Base-by-base conservation (phyloP, 1,284 basidiomycete genomes). In the Retiboletus flavoniger region DNA sequence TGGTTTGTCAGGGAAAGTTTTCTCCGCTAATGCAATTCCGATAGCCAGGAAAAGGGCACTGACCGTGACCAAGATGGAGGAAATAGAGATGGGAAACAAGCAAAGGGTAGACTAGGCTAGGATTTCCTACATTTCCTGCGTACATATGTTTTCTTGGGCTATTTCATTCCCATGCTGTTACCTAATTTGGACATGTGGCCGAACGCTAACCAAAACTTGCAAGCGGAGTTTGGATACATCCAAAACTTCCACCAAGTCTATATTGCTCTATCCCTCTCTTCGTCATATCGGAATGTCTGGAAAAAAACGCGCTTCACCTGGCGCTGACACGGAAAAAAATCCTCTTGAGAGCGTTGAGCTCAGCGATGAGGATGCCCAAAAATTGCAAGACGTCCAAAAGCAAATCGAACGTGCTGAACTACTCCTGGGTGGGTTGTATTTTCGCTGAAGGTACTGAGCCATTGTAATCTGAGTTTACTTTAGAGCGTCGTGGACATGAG, bases 261-360 rank as follows among this genome's bases (percentile, higher is more conserved):
- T 50, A 54, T 51, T 50, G 45, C 36, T 42, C 19, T 48, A 43
- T 43, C 47, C 53, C 41, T 42, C 53, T 50, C 47, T 46, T 46
- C 46, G 34, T 38, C 46, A 47, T 28, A 34, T 35, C 46, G 51
- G 54, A 53, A 70, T 70, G 68, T 70, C 69, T 50, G 84, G 85
- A 54, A 85, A 82, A 63, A 91, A 91, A 75, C 85, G 88, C 71
- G 81, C 79, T 38, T 87, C 87, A 52, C 85, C 88, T 24, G 89
- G 87, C 11, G 81, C 84, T 39, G 84, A 87, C 50, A 78, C 76
- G 19, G 80, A 83, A 68, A 90, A 89, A 70, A 80, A 81, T 62
- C 81, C 83, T 58, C 76, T 91, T 34, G 74, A 79, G 56, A 78
- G 78, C 50, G 83, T 85, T 51, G 84, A 87, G 62, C 76, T 91